Percentiles rank a stretch among this genome's conserved stretches.
phyloP scores from a whole-genome alignment of 805 yeast species.

The Ogataea methanolica region DNA sequence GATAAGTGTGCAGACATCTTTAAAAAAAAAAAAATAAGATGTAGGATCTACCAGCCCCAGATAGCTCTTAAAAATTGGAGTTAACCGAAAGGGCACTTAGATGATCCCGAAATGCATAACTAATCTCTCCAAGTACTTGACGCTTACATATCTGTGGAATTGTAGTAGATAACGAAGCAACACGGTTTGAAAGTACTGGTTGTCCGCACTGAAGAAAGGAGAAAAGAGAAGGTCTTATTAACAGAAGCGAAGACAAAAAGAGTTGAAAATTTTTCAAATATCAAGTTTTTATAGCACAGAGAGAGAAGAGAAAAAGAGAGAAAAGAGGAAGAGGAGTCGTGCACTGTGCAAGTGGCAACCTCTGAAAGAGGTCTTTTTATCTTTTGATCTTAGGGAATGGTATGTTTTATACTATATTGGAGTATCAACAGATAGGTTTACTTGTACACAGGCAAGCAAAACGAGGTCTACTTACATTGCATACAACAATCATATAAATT shows the following conservation, averaged over 20 bases:
- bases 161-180: constrained; percentile 46
- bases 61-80: constrained; percentile 28
- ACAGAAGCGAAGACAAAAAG: constrained; percentile 3
- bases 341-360: no score
- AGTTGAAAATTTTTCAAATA: neutral
- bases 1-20: neutral
- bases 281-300: no score
- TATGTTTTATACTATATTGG: no score
- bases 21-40: constrained; percentile 16
- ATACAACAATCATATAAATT: no score
- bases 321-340: no score
- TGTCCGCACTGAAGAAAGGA: constrained; percentile 59
- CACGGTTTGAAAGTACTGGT: constrained; percentile 69
- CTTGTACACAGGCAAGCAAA: no score
- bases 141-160: constrained; percentile 45
- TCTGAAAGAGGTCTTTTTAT: no score
- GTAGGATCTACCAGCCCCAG: constrained; percentile 73
- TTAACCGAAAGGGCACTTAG: constrained; percentile 62
- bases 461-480: no score
- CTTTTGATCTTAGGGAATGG: no score
- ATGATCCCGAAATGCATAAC: constrained; percentile 44
- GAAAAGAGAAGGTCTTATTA: constrained; percentile 4
- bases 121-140: constrained; percentile 69
- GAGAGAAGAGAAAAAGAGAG: no score
- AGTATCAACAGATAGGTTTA: no score